Percentiles rank a stretch among this genome's conserved stretches.
Evolutionary conservation across 768 basidiomycete genomes (phyloP).

Genomic region (Lyophyllum atratum): DNA sequence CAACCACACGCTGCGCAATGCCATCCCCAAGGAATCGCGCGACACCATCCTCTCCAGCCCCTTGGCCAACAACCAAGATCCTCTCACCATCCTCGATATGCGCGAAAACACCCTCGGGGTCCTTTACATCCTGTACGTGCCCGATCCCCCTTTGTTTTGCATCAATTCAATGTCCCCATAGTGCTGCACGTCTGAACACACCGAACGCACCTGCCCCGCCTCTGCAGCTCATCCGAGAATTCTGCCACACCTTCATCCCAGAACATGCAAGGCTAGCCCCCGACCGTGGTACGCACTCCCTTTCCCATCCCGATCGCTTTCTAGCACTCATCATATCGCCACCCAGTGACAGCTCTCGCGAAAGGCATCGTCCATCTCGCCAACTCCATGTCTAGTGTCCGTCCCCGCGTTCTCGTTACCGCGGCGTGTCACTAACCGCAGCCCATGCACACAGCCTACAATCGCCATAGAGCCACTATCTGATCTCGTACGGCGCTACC

Average conservation of each 20-base stretch:
- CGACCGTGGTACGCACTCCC: slow-evolving; percentile 55
- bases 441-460: slow-evolving; percentile 26
- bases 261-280: slow-evolving; percentile 67
- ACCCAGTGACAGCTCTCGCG: slow-evolving; percentile 64
- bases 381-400: slow-evolving; percentile 39
- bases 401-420: too few species aligned
- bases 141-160: not conserved
- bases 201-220: slow-evolving; percentile 42
- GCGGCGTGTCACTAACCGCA: not conserved
- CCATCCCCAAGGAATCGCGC: slow-evolving; percentile 56
- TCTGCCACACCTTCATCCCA: slow-evolving; percentile 64
- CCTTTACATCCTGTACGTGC: slow-evolving; percentile 72
- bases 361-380: slow-evolving; percentile 60
- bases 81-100: slow-evolving; percentile 58
- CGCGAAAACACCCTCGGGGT: slow-evolving; percentile 61
- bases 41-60: slow-evolving; percentile 57
- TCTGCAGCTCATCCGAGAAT: slow-evolving; percentile 46
- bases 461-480: slow-evolving; percentile 59
- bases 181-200: slow-evolving; percentile 59
- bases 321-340: not conserved
- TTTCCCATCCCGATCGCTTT: not conserved
- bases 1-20: slow-evolving; percentile 45
- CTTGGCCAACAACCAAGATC: slow-evolving; percentile 66
- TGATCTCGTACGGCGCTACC: slow-evolving; percentile 63
- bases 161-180: slow-evolving; percentile 21